Evolutionary conservation across 257 asterid genomes (phyloP).

Genomic region (Cruciata laevipes): DNA sequence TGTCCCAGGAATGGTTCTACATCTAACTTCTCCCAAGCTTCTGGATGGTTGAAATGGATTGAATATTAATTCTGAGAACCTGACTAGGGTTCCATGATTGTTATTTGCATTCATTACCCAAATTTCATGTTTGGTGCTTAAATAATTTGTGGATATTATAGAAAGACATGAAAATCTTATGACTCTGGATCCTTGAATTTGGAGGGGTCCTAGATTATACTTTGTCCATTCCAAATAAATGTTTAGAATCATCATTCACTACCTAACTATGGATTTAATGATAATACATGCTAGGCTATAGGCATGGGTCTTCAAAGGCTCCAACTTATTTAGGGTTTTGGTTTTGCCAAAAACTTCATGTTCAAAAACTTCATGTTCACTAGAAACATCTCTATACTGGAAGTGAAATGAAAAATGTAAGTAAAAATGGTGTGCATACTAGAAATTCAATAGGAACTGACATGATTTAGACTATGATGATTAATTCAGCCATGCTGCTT

Average conservation of each 20-base stretch:
- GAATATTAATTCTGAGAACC: neutral
- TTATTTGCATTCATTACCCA: constrained; percentile 9
- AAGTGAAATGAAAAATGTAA: too few species aligned
- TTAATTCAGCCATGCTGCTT: too few species aligned
- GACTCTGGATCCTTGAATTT: constrained; percentile 15
- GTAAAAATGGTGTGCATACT: too few species aligned
- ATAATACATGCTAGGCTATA: neutral
- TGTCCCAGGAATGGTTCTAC: neutral
- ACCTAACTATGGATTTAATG: constrained; percentile 4
- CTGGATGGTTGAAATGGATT: neutral
- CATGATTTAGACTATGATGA: too few species aligned
- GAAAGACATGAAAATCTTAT: constrained; percentile 14
- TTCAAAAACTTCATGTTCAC: too few species aligned
- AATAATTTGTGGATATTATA: constrained; percentile 13
- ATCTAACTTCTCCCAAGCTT: neutral
- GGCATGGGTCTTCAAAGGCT: constrained; percentile 5
- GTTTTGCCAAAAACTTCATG: neutral
- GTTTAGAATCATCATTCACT: constrained; percentile 6
- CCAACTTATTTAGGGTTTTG: neutral
- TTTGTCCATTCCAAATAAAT: constrained; percentile 26
- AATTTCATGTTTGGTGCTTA: neutral
- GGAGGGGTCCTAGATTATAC: constrained; percentile 16
- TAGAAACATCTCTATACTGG: too few species aligned
- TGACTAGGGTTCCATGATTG: neutral
- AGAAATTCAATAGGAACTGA: too few species aligned